Evolutionary conservation across 495 filamentous ascomycete species (phyloP), one percentile per base, ranked within the genome.

Genomic region (Xylaria palmicola): DNA sequence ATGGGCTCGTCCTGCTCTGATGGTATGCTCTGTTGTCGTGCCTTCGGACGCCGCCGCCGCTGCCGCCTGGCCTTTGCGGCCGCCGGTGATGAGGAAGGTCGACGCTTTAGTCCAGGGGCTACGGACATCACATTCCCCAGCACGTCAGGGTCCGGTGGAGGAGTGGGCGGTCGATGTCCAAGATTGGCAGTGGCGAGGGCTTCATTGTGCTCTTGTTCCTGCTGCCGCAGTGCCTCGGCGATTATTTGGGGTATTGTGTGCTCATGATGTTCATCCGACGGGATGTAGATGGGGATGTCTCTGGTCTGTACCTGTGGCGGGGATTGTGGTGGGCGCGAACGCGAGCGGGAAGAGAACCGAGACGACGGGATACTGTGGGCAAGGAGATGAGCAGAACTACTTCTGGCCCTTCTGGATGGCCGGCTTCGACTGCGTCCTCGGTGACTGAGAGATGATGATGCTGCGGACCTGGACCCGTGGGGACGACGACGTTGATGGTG

Each of bases 351-450:
- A 32, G 17, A 9, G 45, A 41, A 26, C 12, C 29, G 13, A 19
- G 56, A 22, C 6, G 56, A 24, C 2, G 56, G 44, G 13, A 19
- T 20, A 4, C 10, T 32, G 9, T 12, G 34, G 45, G 44, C 19
- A 3, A 24, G 56, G 24, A 37, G 47, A 6, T 24, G 47, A 13
- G 44, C 24, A 1, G 57, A 60, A 8, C 47, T 52, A 13, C 57
- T 60, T 20, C 57, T 43, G 9, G 57, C 37, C 36, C 57, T 59
- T 1, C 36, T 24, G 34, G 47, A 24, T 17, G 45, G 19, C 20
- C 45, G 40, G 36, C 56, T 59, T 43, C 45, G 44, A 26, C 56
- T 59, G 17, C 56, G 56, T n/a, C 36, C 41, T 43, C 56, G 45
- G 0, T 48, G 36, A 17, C 41, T 51, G 36, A 26, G 37, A 13